Base-by-base conservation (phyloP, 352 stramenopile species). In the Phytophthora chlamydospora region DNA sequence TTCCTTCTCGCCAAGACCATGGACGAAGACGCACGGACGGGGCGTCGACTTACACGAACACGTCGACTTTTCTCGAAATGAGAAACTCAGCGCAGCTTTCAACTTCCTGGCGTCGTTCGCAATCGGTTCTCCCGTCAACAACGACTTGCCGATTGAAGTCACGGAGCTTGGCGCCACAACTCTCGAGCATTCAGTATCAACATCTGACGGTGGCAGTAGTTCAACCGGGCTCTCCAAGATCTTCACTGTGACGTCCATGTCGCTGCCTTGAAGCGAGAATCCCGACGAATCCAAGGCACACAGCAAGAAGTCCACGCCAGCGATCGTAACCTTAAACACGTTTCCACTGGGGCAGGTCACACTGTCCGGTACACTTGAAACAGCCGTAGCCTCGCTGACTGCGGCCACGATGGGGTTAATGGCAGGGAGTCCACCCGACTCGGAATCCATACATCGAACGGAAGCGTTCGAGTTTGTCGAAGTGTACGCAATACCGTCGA, bases 191-290 rank as follows among this genome's bases (percentile, higher is more conserved):
- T 61, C 17, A n/a, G 29, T 11, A 9, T 12, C 16, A 42, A 27
- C n/a, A 13, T 14, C 11, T 42, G 43, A 54, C 2, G 58, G 58
- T 12, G 44, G 19, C 6, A 45, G 14, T 34, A 66, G 60, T 6
- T 61, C 49, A n/a, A 66, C 44, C 9, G 19, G 49, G 39, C 49
- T 66, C 14, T 60, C 42, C 1, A 61, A 34, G 19, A 48, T 43
- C 17, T 66, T 50, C 33, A 66, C 58, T 4, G 36, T 24, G n/a
- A 66, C 50, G 36, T 66, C 49, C 58, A 66, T 50, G 31, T 55
- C 49, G 14, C 5, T 56, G 9, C 58, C 41, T 12, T 44, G 34
- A 24, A 69, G 33, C 27, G n/a, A 56, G 13, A 69, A 52, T 0
- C 54, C 61, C 12, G 46, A 38, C 16, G 44, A 55, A 0, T 24